A percentile compares a stretch with the other conserved stretches of the same genome.
Evolutionary conservation across 1,284 basidiomycete species (phyloP).

Genomic region (Erythrobasidium hasegawianum): DNA sequence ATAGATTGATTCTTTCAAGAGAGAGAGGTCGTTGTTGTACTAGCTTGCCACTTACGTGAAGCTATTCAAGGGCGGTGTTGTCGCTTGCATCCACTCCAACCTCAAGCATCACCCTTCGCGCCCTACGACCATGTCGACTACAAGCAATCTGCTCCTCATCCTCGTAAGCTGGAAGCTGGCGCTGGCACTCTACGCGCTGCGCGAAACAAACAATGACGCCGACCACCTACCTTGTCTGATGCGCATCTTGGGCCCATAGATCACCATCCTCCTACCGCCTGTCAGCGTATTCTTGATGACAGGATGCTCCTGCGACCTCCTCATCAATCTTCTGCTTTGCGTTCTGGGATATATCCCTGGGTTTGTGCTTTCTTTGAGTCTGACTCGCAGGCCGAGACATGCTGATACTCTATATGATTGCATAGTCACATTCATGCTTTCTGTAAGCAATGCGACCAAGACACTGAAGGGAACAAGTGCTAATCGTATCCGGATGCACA

Average conservation of each 20-base stretch:
- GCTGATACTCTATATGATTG: background rate
- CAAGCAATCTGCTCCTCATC: background rate
- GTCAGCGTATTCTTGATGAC: conserved; percentile 2
- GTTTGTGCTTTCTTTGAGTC: background rate
- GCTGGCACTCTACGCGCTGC: too few species aligned
- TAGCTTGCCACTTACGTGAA: too few species aligned
- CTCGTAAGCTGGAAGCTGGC: background rate
- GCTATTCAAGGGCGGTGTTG: too few species aligned
- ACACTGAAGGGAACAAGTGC: too few species aligned
- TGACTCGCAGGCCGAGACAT: background rate
- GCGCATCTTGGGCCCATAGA: background rate
- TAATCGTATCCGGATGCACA: too few species aligned
- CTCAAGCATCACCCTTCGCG: too few species aligned
- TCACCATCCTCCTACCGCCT: background rate
- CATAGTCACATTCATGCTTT: conserved; percentile 12
- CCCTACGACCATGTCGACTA: background rate
- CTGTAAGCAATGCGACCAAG: background rate
- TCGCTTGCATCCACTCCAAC: too few species aligned
- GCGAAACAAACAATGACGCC: background rate
- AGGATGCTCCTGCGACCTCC: conserved; percentile 7
- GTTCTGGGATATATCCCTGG: background rate
- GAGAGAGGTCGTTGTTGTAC: too few species aligned
- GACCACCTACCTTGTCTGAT: background rate
- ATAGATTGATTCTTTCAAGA: background rate
- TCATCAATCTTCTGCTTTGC: conserved; percentile 6